Evolutionary conservation across 1,139 yeast genomes (phyloP), one percentile per base, ranked within the genome.

Genomic region (Taphrina pruni): DNA sequence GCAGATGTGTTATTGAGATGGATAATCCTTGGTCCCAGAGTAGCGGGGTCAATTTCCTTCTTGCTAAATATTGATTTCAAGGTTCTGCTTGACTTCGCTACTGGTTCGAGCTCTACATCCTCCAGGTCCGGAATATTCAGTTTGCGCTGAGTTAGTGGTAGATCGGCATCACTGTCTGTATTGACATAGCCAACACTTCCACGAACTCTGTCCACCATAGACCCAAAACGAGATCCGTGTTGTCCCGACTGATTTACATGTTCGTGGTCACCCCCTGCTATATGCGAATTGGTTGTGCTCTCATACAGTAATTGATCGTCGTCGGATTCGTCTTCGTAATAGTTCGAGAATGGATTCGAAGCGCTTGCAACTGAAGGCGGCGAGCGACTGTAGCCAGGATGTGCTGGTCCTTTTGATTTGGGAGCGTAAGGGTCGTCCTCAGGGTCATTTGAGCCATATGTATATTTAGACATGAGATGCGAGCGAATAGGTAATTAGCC

Each of bases 21-120:
- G 43, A 94, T 87, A 39, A 86, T 82, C 73, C 98, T 84, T 38
- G 97, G 97, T 0, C 84, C 84, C 38, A 77, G 75, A 4, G 79
- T 74, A 1, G 76, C 74, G 9, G 79, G 79, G 46, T 75, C 76
- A 0, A 75, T 74, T 48, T 73, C 75, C 48, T 76, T 79, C 71
- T 79, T 80, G 51, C 85, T 21, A 35, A 66, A 64, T 36, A 58
- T 38, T 12, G 62, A 58, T 17, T 45, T 58, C 21, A 58, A 32
- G 7, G 62, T 45, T 20, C 62, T 21, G 20, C 32, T 52, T n/a
- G 65, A 2, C n/a, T 35, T 17, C 35, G 35, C 17, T n/a, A 8
- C 52, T 14, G 57, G 36, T 21, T 60, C 65, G 14, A 50, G 50
- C 46, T 48, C 46, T 17, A 50, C 57, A 38, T 51, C 65, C 26